phyloP scores from a whole-genome alignment of 1,139 yeast genomes.

The Suhomyces kunorum region DNA sequence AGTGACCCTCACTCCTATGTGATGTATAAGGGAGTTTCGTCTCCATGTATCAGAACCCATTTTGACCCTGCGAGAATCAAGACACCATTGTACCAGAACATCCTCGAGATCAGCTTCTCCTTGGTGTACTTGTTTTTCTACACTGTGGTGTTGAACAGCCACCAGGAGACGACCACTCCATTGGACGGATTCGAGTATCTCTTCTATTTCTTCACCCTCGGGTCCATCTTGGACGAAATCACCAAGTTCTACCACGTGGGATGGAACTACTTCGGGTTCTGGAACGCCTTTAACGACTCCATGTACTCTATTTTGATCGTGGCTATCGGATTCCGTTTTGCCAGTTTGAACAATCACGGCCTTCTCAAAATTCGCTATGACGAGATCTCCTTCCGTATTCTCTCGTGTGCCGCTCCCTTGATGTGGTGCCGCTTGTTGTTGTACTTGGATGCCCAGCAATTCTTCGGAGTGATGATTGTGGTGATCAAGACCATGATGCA shows the following conservation, averaged over 20 bases:
- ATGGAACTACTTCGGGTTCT: slow-evolving; percentile 66
- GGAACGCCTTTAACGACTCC: slow-evolving; percentile 76
- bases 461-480: slow-evolving; percentile 88
- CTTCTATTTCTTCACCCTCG: slow-evolving; percentile 67
- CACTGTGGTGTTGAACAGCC: slow-evolving; percentile 63
- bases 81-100: slow-evolving; percentile 81
- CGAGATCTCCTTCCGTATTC: slow-evolving; percentile 65
- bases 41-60: slow-evolving; percentile 60
- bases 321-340: slow-evolving; percentile 56
- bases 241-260: slow-evolving; percentile 79
- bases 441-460: slow-evolving; percentile 74
- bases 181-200: slow-evolving; percentile 50
- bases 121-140: slow-evolving; percentile 62
- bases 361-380: slow-evolving; percentile 46
- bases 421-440: slow-evolving; percentile 82
- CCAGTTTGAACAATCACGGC: slow-evolving; percentile 35
- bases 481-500: slow-evolving; percentile 84
- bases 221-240: slow-evolving; percentile 66
- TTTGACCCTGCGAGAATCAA: slow-evolving; percentile 81
- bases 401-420: slow-evolving; percentile 83
- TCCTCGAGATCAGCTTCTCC: slow-evolving; percentile 67
- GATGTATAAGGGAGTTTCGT: slow-evolving; percentile 59
- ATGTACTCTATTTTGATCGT: slow-evolving; percentile 58
- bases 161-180: slow-evolving; percentile 33
- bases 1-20: slow-evolving; percentile 69